phyloP scores from a whole-genome alignment of 108 stramenopile species.

The Skeletonema marinoi region DNA sequence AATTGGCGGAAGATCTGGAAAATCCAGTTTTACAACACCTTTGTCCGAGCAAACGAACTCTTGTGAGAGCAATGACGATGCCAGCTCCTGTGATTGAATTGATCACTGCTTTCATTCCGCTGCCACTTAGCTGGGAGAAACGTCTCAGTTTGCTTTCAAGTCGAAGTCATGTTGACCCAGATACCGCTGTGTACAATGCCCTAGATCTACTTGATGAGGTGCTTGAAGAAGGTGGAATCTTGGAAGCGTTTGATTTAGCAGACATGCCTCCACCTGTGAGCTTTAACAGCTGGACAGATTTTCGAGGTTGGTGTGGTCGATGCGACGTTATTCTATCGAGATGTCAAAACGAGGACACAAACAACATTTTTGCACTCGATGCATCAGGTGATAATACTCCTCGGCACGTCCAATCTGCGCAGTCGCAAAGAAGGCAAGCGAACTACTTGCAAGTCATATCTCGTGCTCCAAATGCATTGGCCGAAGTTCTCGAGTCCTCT shows the following conservation, averaged over 20 bases:
- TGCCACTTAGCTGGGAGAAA: slow-evolving; percentile 53
- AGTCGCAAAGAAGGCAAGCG: slow-evolving; percentile 16
- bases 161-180: slow-evolving; percentile 46
- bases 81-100: slow-evolving; percentile 38
- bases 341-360: not conserved
- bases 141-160: slow-evolving; percentile 43
- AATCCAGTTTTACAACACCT: slow-evolving; percentile 4
- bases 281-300: slow-evolving; percentile 51
- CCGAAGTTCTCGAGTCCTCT: slow-evolving; percentile 3
- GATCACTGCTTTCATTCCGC: slow-evolving; percentile 38
- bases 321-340: slow-evolving; percentile 32
- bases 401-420: slow-evolving; percentile 13
- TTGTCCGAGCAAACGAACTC: slow-evolving; percentile 26
- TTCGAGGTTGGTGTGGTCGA: slow-evolving; percentile 25
- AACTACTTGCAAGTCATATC: slow-evolving; percentile 41
- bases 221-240: slow-evolving; percentile 57
- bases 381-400: not conserved
- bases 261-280: slow-evolving; percentile 42
- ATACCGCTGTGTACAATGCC: slow-evolving; percentile 47
- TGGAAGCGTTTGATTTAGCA: slow-evolving; percentile 52
- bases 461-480: slow-evolving; percentile 12
- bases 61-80: slow-evolving; percentile 42
- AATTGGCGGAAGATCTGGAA: slow-evolving; percentile 18
- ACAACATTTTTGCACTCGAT: not conserved
- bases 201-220: slow-evolving; percentile 69